phyloP scores from a whole-genome alignment of 345 rosid species.

The Microthlaspi erraticum region DNA sequence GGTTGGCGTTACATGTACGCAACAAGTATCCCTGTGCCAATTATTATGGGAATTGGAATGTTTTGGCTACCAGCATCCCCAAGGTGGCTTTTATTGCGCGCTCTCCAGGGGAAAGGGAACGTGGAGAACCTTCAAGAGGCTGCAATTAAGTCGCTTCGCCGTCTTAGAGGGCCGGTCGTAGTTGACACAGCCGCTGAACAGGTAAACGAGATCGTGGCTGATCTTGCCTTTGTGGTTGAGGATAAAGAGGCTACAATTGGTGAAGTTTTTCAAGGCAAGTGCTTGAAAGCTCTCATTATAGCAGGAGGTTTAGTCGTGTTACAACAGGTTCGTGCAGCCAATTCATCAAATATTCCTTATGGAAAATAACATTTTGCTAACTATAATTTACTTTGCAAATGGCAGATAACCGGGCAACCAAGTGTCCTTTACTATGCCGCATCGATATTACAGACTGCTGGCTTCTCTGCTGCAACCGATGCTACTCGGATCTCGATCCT shows the following conservation, averaged over 20 bases:
- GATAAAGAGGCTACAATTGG: conserved; percentile 62
- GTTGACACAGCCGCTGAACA: conserved; percentile 70
- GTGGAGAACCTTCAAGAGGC: conserved; percentile 65
- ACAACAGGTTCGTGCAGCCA: conserved; percentile 73
- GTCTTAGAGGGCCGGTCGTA: conserved; percentile 73
- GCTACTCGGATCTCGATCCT: conserved; percentile 96
- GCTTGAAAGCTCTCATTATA: conserved; percentile 85
- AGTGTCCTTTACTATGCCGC: conserved; percentile 98
- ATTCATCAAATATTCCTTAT: conserved; percentile 2
- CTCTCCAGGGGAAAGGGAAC: conserved; percentile 78
- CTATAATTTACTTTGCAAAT: conserved; percentile 7
- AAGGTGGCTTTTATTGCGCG: conserved; percentile 86
- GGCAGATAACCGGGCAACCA: conserved; percentile 97
- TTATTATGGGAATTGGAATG: conserved; percentile 94
- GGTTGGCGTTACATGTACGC: conserved; percentile 99
- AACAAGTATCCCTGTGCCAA: conserved; percentile 74
- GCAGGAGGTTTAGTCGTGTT: conserved; percentile 94
- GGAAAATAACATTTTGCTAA: not conserved
- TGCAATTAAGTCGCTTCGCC: conserved; percentile 68
- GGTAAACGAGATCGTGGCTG: conserved; percentile 80
- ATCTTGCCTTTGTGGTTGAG: conserved; percentile 70
- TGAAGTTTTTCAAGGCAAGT: conserved; percentile 83
- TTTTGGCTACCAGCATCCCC: conserved; percentile 97
- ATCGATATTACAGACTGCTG: conserved; percentile 91
- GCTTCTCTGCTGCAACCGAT: conserved; percentile 94